Conservation (phyloP, 2,329 filamentous ascomycete genomes). For the Orbilia javanica region DNA sequence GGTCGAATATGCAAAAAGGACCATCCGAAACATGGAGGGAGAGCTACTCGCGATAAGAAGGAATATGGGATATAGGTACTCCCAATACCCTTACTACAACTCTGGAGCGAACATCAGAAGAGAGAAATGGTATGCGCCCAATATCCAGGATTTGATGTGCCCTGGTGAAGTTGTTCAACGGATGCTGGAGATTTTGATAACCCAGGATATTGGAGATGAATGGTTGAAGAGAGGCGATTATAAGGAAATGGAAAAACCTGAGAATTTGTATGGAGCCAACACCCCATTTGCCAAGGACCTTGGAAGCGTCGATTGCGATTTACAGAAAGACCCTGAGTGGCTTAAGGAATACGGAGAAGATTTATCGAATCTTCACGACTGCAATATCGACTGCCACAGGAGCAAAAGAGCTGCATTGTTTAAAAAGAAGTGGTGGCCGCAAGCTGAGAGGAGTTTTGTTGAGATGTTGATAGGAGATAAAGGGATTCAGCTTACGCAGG, state of each 20-base stretch:
- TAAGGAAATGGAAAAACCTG: background rate
- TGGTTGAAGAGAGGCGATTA: conserved; percentile 19
- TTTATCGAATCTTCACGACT: conserved; percentile 35
- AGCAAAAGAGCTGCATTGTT: conserved; percentile 20
- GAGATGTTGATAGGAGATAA: conserved; percentile 24
- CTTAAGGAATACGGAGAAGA: conserved; percentile 29
- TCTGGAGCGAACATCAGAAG: conserved; percentile 12
- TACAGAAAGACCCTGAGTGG: conserved; percentile 24
- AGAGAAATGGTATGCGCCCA: conserved; percentile 41
- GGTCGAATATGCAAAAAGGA: conserved; percentile 11
- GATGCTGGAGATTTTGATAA: conserved; percentile 12
- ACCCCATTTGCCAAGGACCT: background rate
- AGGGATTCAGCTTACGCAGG: conserved; percentile 12
- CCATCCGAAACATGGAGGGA: conserved; percentile 13
- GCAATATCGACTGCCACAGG: conserved; percentile 38
- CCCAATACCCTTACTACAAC: conserved; percentile 29
- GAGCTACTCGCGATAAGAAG: conserved; percentile 16
- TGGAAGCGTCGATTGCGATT: conserved; percentile 19
- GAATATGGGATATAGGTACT: conserved; percentile 28
- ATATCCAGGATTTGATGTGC: conserved; percentile 18
- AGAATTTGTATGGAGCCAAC: conserved; percentile 15
- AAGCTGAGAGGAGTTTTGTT: conserved; percentile 32
- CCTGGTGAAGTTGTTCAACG: conserved; percentile 44
- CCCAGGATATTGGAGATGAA: conserved; percentile 4
- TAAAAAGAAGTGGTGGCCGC: conserved; percentile 36